These are phyloP conservation scores for Neurospora hispaniola DNA, from an alignment of 495 filamentous ascomycete genomes.

Conservation along the genomic window DNA sequence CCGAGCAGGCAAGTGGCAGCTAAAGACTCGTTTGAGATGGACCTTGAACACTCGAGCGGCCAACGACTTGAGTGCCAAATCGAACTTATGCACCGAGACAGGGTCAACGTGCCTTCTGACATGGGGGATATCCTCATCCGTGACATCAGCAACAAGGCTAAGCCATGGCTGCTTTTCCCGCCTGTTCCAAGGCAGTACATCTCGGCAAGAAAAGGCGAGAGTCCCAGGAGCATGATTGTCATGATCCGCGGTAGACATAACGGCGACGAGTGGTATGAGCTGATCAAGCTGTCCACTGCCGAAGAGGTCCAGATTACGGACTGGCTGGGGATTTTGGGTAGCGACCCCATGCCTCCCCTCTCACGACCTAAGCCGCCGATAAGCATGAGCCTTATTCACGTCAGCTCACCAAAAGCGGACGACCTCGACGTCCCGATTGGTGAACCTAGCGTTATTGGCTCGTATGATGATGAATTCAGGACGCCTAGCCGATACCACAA, in stretches of 20 bases:
- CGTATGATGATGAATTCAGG: slow-evolving; percentile 9
- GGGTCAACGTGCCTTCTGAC: slow-evolving; percentile 39
- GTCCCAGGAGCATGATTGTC: slow-evolving; percentile 58
- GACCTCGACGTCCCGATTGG: slow-evolving; percentile 64
- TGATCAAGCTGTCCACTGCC: slow-evolving; percentile 58
- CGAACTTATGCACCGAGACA: slow-evolving; percentile 81
- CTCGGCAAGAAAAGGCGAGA: slow-evolving; percentile 71
- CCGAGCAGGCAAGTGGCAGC: slow-evolving; percentile 66
- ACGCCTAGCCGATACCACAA: slow-evolving; percentile 19
- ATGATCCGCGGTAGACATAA: slow-evolving; percentile 67
- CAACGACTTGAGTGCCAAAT: slow-evolving; percentile 80
- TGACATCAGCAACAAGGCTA: slow-evolving; percentile 62
- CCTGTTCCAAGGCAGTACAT: slow-evolving; percentile 58
- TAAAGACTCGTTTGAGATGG: slow-evolving; percentile 79
- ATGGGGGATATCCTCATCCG: slow-evolving; percentile 80
- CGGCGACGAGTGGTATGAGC: slow-evolving; percentile 66
- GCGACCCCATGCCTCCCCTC: slow-evolving; percentile 61
- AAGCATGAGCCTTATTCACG: slow-evolving; percentile 18
- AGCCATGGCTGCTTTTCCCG: slow-evolving; percentile 82
- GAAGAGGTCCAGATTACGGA: slow-evolving; percentile 67
- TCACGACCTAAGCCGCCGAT: slow-evolving; percentile 25
- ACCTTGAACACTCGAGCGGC: slow-evolving; percentile 79
- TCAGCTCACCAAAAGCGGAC: slow-evolving; percentile 40
- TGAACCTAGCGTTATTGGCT: slow-evolving; percentile 38
- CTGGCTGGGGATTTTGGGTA: slow-evolving; percentile 79